Base-by-base conservation (phyloP, 1,284 basidiomycete genomes). In the Trametes versicolor region DNA sequence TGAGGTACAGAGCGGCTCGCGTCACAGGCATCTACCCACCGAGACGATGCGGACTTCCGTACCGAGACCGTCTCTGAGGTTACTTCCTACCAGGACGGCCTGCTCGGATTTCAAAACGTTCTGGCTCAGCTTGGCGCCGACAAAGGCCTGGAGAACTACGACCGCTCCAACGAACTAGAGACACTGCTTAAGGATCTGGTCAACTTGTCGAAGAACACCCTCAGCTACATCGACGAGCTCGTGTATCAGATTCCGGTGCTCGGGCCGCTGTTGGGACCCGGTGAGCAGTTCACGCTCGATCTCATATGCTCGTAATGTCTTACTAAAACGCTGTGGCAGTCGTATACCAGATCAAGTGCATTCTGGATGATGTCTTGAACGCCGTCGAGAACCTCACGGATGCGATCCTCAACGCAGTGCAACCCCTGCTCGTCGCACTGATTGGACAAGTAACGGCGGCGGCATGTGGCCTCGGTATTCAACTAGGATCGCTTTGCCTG, bases 61-160 rank as follows among this genome's bases (percentile, higher is more conserved):
- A 76, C 80, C 57, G 72, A 80, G 54, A 80, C 77, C 45, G 72
- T 73, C 12, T 66, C 74, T 43, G 75, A 77, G 43, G 69, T 86
- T n/a, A 75, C 74, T 10, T 75, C 70, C 10, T 87, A 83, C 71
- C 75, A 80, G 48, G 67, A 66, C 36, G 81, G 81, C 68, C 70
- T 85, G 51, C 68, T 70, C 4, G 77, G 73, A 15, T 80, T 85
- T 66, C 76, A 81, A 62, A 70, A 60, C 52, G 69, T 76, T 50
- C 76, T 86, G 39, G 74, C 62, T 10, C 70, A 78, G 41, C 74
- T 83, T 17, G 77, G 73, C 23, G 73, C 78, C 10, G 80, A 83
- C 69, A 85, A 84, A 63, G 87, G 87, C 17, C 78, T 86, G 39
- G 82, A 77, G n/a, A 80, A 85, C 76, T 87, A 85, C 71, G 81